Percentiles rank a stretch among this genome's conserved stretches.
These are phyloP conservation scores for Yarrowia bubula DNA, from an alignment of 805 yeast species.

Conservation along the genomic window DNA sequence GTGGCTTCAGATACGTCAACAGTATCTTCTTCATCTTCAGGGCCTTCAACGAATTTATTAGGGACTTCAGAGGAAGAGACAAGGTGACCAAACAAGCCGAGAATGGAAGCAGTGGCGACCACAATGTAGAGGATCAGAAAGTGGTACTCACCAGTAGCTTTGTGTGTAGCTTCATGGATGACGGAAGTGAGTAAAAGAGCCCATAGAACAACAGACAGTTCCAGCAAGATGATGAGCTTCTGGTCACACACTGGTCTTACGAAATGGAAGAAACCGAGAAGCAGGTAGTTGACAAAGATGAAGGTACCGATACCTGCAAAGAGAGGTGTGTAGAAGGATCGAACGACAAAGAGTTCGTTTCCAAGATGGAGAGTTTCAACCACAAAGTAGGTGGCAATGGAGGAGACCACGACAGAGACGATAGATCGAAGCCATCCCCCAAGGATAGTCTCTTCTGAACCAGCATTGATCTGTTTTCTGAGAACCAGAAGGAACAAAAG, in stretches of 20 bases:
- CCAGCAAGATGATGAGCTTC: conserved; percentile 56
- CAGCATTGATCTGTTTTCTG: conserved; percentile 20
- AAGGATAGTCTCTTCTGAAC: not conserved
- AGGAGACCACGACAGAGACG: not conserved
- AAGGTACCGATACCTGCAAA: conserved; percentile 49
- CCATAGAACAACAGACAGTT: conserved; percentile 61
- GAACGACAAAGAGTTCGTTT: conserved; percentile 54
- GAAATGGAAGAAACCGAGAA: conserved; percentile 49
- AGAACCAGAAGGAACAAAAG: conserved; percentile 50
- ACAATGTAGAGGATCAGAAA: conserved; percentile 43
- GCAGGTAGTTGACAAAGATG: conserved; percentile 53
- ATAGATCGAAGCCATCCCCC: conserved; percentile 22
- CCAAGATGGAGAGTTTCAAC: conserved; percentile 44
- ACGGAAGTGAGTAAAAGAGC: conserved; percentile 50
- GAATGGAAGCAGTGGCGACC: conserved; percentile 42
- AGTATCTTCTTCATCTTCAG: not conserved
- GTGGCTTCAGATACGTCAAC: not conserved
- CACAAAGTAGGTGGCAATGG: conserved; percentile 38
- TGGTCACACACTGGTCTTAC: conserved; percentile 54
- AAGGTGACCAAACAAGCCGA: conserved; percentile 48
- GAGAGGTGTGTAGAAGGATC: conserved; percentile 51
- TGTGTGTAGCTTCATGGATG: conserved; percentile 47
- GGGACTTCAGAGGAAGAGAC: not conserved
- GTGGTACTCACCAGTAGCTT: conserved; percentile 50
- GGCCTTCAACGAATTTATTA: not conserved